phyloP scores from a whole-genome alignment of 768 basidiomycete genomes.

The Amanita polypyramis region DNA sequence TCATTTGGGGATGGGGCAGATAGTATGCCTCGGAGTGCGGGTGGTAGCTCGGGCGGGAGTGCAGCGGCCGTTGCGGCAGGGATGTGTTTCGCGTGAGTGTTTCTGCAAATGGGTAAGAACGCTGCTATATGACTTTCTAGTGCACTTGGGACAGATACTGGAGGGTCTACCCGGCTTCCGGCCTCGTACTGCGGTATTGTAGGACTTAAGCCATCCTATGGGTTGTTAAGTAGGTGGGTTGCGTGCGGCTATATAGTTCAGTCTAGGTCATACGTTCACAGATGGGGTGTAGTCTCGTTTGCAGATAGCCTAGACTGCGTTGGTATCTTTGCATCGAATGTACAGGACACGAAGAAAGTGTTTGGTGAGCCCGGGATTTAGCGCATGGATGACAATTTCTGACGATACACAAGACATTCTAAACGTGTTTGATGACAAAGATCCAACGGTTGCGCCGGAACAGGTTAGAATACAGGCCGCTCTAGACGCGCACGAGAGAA shows the following conservation, averaged over 20 bases:
- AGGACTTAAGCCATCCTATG: conserved; percentile 93
- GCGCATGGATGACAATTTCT: neutral
- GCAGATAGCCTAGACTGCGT: conserved; percentile 96
- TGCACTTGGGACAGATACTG: conserved; percentile 89
- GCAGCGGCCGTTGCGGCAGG: conserved; percentile 87
- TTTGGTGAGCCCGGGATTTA: conserved; percentile 42
- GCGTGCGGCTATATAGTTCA: neutral
- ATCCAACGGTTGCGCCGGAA: conserved; percentile 60
- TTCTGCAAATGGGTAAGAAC: neutral
- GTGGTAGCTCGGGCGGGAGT: conserved; percentile 92
- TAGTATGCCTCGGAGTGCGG: conserved; percentile 45
- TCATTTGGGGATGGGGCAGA: conserved; percentile 12
- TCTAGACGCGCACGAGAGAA: conserved; percentile 9
- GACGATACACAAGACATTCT: conserved; percentile 26
- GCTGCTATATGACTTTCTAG: conserved; percentile 25
- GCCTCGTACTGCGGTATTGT: conserved; percentile 91
- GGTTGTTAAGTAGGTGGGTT: conserved; percentile 74
- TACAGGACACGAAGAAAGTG: conserved; percentile 37
- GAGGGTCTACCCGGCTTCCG: conserved; percentile 87
- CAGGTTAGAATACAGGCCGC: conserved; percentile 21
- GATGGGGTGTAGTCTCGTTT: conserved; percentile 87
- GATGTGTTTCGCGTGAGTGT: conserved; percentile 72
- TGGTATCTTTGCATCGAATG: conserved; percentile 59
- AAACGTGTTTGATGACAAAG: conserved; percentile 50
- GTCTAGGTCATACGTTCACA: conserved; percentile 16